Evolutionary conservation across 164 flowering plant genomes (phyloP).

Genomic region (Brasenia schreberi): DNA sequence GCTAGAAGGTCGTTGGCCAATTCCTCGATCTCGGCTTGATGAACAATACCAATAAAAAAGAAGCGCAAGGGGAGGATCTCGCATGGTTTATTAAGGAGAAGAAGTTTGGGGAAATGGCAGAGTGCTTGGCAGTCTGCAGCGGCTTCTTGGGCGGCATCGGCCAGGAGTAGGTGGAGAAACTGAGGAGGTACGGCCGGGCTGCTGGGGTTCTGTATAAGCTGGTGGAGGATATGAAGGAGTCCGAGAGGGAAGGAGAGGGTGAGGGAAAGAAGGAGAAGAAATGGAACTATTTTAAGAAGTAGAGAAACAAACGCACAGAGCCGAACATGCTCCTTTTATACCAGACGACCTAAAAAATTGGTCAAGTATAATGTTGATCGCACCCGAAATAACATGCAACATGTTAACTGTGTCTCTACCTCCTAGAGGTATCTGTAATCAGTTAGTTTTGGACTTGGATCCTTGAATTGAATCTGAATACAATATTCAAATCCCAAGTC

Average conservation of each 20-base stretch:
- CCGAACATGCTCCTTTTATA: no score
- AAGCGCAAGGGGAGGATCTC: constrained; percentile 33
- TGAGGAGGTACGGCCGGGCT: constrained; percentile 75
- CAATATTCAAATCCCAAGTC: no score
- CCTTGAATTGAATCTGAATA: no score
- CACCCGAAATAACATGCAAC: no score
- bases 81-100: constrained; percentile 45
- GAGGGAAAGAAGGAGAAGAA: constrained; percentile 7
- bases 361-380: no score
- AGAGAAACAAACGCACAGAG: no score
- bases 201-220: constrained; percentile 78
- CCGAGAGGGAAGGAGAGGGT: constrained; percentile 5
- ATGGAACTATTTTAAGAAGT: no score
- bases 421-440: no score
- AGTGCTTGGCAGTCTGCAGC: constrained; percentile 92
- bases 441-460: no score
- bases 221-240: constrained; percentile 60
- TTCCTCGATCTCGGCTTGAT: constrained; percentile 38
- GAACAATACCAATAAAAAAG: constrained; percentile 5
- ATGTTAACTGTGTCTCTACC: no score
- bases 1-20: constrained; percentile 96
- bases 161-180: constrained; percentile 46
- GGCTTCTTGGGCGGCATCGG: constrained; percentile 67
- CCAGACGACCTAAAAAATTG: no score
- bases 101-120: constrained; percentile 81